Evolutionary conservation across 768 basidiomycete genomes (phyloP).

Genomic region (Cubamyces sp.): DNA sequence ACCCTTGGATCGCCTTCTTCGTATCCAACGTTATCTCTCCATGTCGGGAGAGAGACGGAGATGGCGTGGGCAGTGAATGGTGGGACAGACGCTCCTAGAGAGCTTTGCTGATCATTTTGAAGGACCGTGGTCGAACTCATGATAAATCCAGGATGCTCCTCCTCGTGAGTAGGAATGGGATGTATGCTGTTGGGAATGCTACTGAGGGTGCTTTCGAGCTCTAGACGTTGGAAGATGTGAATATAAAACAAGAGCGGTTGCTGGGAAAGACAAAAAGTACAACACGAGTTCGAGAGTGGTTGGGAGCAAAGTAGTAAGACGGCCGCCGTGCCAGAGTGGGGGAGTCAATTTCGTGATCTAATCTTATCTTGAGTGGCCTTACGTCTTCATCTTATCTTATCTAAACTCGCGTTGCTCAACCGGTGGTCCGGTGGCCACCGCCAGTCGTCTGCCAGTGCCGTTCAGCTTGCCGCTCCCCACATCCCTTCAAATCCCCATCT

Average conservation of each 20-base stretch:
- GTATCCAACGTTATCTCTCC: conserved; percentile 90
- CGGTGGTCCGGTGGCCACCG: no score
- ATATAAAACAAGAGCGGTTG: no score
- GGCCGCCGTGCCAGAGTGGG: not conserved
- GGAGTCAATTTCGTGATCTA: conserved; percentile 4
- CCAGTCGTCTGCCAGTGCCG: no score
- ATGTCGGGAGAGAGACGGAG: conserved; percentile 92
- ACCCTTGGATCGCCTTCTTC: conserved; percentile 88
- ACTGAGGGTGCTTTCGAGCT: no score
- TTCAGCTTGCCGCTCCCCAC: not conserved
- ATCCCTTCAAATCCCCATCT: not conserved
- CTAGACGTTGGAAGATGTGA: no score
- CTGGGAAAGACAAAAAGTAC: no score
- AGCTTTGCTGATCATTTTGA: conserved; percentile 20
- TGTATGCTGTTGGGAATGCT: no score
- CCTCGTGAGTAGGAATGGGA: not conserved
- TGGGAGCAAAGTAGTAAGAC: not conserved
- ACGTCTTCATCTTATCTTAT: conserved; percentile 1
- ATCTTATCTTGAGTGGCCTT: not conserved
- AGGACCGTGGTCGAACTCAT: conserved; percentile 12
- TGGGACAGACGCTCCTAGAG: conserved; percentile 59
- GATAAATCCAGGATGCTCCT: no score
- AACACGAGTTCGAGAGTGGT: not conserved
- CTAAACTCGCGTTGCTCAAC: not conserved
- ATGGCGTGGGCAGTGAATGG: conserved; percentile 84